Base-by-base conservation (phyloP, 768 basidiomycete genomes). In the Exidia glandulosa region DNA sequence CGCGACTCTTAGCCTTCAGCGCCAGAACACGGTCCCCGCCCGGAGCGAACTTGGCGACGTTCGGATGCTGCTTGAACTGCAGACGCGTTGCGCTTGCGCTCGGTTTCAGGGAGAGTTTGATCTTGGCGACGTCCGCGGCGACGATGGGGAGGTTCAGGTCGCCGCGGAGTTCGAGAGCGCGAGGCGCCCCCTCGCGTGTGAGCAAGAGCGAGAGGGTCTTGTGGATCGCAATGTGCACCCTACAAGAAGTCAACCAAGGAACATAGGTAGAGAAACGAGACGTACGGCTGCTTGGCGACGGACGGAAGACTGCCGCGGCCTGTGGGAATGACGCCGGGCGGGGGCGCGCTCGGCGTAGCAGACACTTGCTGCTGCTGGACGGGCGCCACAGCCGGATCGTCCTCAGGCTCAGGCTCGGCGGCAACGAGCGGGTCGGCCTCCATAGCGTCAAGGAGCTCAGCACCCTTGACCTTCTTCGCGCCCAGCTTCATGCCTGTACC, bases 1-100 rank as follows among this genome's bases (percentile, higher is more conserved):
- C 75, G 64, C 85, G 79, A 45, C 84, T 80, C 2, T 87, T 68
- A 68, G 97, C 94, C 74, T 94, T 95, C 63, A 96, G 76, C 0
- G 86, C 85, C 45, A 97, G 78, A 25, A 86, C 71, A 37, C 88
- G 77, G 2, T 81, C 87, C 72, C 75, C 74, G 61, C 83, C 82
- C 12, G 86, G 83, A 0, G 75, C 76, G 62, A 94, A 91, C 73
- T 93, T 95, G 61, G 85, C 88, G 13, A 97, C 89, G 61, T 96
- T 87, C 4, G 95, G 95, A 67, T 97, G 95, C 65, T 96, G 93
- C 73, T 97, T 97, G 81, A 95, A 96, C 71, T 95, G 93, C 47
- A 97, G 73, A 37, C 81, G 85, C 60, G 76, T 75, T 55, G 80
- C 81, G 12, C 77, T 75, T 13, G 81, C 72, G 19, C 82, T 73